Evolutionary conservation across 345 rosid genomes (phyloP).

Genomic region (Eucalyptus grandis): DNA sequence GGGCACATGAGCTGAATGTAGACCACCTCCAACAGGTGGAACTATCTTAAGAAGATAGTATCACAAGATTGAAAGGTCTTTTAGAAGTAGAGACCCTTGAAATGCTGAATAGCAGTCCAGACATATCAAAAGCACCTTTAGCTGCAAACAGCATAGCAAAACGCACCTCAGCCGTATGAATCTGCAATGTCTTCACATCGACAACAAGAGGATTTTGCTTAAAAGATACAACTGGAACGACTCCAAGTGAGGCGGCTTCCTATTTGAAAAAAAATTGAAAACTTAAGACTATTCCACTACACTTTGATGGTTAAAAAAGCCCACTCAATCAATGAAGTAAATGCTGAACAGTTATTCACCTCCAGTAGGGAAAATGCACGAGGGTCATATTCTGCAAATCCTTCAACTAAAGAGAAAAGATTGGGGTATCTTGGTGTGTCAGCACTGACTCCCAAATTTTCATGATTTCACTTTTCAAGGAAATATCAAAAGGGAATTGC

Average conservation of each 20-base stretch:
- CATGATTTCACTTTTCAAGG: constrained; percentile 53
- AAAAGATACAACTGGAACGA: constrained; percentile 52
- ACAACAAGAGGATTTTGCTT: constrained; percentile 43
- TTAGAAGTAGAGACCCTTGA: background rate
- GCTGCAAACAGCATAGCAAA: background rate
- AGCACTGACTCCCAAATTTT: constrained; percentile 43
- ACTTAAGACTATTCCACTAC: background rate
- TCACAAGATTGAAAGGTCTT: background rate
- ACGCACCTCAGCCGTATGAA: constrained; percentile 55
- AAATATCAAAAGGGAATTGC: constrained; percentile 60
- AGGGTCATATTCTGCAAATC: constrained; percentile 95
- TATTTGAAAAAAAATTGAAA: constrained; percentile 2
- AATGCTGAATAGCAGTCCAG: background rate
- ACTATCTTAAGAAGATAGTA: background rate
- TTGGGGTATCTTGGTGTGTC: constrained; percentile 36
- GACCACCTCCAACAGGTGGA: background rate
- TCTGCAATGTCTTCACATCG: constrained; percentile 46
- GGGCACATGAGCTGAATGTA: background rate
- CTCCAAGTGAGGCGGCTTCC: constrained; percentile 84
- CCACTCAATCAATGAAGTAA: background rate
- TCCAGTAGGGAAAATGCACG: constrained; percentile 83
- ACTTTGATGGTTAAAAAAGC: background rate
- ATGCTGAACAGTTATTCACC: constrained; percentile 26
- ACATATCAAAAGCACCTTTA: background rate
- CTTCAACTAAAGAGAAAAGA: constrained; percentile 64